These are phyloP conservation scores for Cordyceps farinosa DNA, from an alignment of 2,329 filamentous ascomycete species.

Conservation along the genomic window DNA sequence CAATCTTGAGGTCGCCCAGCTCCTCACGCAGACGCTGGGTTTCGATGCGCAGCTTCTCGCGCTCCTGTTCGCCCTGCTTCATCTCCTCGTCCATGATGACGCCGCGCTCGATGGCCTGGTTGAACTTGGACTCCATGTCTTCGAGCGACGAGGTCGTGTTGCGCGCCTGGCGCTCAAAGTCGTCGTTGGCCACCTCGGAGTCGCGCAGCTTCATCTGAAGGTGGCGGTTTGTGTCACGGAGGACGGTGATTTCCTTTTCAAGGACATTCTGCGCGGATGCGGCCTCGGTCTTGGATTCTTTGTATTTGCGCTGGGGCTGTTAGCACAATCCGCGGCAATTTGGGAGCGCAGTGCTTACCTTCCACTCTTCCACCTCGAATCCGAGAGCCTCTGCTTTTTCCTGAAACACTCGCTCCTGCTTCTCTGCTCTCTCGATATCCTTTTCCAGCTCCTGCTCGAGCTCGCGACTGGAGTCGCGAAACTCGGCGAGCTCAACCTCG, in stretches of 20 bases:
- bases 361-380: conserved; percentile 97
- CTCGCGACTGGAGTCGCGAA: conserved; percentile 89
- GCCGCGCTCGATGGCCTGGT: conserved; percentile 83
- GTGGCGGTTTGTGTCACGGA: conserved; percentile 79
- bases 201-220: conserved; percentile 83
- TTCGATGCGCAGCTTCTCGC: conserved; percentile 84
- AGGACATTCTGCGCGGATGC: conserved; percentile 78
- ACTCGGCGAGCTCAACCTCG: conserved; percentile 87
- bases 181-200: conserved; percentile 96
- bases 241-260: conserved; percentile 91
- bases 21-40: conserved; percentile 87
- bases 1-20: conserved; percentile 87
- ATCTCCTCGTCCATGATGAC: conserved; percentile 97
- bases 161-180: conserved; percentile 92
- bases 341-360: conserved; percentile 57
- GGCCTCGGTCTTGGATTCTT: conserved; percentile 86
- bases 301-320: conserved; percentile 76
- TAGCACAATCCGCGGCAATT: conserved; percentile 13
- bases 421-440: conserved; percentile 93
- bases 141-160: conserved; percentile 95
- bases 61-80: conserved; percentile 84
- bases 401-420: conserved; percentile 79
- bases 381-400: conserved; percentile 80
- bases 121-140: conserved; percentile 96
- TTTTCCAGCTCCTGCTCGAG: conserved; percentile 92